These are phyloP conservation scores for Ogataea haglerorum DNA, from an alignment of 805 yeast genomes.

Conservation along the genomic window DNA sequence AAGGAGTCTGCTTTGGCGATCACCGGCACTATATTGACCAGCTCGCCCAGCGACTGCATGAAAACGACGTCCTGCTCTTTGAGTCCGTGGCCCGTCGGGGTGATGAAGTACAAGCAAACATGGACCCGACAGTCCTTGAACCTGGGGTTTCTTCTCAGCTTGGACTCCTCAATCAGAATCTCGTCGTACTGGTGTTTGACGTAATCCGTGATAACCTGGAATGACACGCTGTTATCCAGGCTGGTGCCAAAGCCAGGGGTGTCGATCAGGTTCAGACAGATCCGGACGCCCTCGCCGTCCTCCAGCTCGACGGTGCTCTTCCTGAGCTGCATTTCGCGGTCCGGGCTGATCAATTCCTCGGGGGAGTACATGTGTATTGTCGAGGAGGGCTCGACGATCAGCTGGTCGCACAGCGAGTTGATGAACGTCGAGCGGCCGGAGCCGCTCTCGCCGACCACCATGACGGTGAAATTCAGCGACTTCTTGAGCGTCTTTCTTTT, in stretches of 20 bases:
- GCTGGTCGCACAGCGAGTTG: conserved; percentile 85
- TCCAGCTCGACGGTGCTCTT: conserved; percentile 82
- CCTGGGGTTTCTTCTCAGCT: conserved; percentile 80
- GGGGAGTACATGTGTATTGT: conserved; percentile 36
- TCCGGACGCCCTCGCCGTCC: conserved; percentile 82
- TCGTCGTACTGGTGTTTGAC: conserved; percentile 82
- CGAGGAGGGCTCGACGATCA: conserved; percentile 70
- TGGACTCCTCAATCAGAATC: conserved; percentile 72
- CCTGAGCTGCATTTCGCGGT: conserved; percentile 58
- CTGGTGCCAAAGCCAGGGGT: conserved; percentile 83
- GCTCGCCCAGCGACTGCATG: conserved; percentile 63
- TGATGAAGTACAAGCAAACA: conserved; percentile 72
- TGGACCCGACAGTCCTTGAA: conserved; percentile 84
- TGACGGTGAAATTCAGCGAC: conserved; percentile 78
- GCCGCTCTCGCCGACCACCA: conserved; percentile 88
- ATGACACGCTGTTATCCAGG: conserved; percentile 63
- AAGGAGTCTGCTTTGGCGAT: conserved; percentile 78
- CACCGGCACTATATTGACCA: conserved; percentile 82
- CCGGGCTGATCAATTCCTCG: conserved; percentile 48
- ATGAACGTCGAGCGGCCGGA: conserved; percentile 89
- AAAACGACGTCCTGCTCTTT: conserved; percentile 70
- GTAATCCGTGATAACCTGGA: conserved; percentile 70
- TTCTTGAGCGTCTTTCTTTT: conserved; percentile 80
- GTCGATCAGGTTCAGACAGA: conserved; percentile 70
- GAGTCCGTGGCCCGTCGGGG: conserved; percentile 61